A percentile compares a stretch with the other conserved stretches of the same genome.
Evolutionary conservation across 805 yeast species (phyloP).

Genomic region (Zygosaccharomyces pseudorouxii): DNA sequence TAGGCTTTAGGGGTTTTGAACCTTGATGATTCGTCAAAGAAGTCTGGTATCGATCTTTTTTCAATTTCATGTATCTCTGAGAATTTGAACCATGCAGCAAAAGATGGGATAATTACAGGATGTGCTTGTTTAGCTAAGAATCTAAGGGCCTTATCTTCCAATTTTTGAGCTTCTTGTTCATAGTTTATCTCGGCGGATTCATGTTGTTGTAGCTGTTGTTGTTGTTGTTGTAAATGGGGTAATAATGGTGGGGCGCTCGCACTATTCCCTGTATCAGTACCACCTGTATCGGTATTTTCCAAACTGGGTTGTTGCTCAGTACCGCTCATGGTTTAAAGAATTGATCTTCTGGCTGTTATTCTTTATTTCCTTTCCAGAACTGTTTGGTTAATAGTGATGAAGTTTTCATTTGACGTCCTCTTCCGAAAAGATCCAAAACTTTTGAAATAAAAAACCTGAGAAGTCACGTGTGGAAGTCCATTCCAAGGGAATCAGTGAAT

Average conservation of each 20-base stretch:
- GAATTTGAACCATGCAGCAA: constrained; percentile 80
- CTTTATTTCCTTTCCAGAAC: background rate
- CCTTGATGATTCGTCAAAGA: constrained; percentile 66
- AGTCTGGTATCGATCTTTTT: constrained; percentile 80
- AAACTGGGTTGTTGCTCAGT: constrained; percentile 10
- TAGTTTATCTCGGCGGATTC: constrained; percentile 25
- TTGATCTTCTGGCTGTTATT: background rate
- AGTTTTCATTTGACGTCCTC: constrained; percentile 2
- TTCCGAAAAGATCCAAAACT: background rate
- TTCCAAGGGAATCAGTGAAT: background rate
- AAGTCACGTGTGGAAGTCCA: constrained; percentile 3
- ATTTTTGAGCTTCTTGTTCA: constrained; percentile 34
- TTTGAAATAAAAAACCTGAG: background rate
- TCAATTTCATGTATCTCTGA: constrained; percentile 71
- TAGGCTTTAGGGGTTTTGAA: constrained; percentile 80
- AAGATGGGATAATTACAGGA: constrained; percentile 80
- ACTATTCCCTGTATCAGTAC: constrained; percentile 8
- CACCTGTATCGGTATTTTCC: constrained; percentile 7
- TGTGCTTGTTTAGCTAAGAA: constrained; percentile 59
- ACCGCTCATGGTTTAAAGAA: constrained; percentile 5
- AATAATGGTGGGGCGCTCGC: constrained; percentile 23
- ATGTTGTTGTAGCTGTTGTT: constrained; percentile 18
- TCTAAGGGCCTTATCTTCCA: constrained; percentile 34
- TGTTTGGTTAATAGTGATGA: background rate
- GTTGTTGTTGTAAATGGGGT: constrained; percentile 29